These are phyloP conservation scores for Cardamine occulta DNA, from an alignment of 345 rosid genomes.

Conservation along the genomic window DNA sequence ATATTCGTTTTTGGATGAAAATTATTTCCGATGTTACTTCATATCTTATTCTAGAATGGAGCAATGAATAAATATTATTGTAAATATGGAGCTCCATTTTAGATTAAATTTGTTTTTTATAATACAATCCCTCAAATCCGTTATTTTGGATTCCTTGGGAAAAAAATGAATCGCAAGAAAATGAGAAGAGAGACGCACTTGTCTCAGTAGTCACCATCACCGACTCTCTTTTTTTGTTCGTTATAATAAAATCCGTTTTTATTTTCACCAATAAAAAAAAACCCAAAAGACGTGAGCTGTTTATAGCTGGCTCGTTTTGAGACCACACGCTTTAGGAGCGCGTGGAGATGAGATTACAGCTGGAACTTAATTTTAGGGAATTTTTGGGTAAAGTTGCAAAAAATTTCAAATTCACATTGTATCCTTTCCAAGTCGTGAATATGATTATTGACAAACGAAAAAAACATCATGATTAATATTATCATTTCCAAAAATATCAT, in stretches of 20 bases:
- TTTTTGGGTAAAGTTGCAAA: not conserved
- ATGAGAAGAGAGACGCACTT: conserved; percentile 24
- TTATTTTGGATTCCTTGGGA: no score
- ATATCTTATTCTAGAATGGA: no score
- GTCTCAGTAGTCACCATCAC: conserved; percentile 34
- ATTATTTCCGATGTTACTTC: no score
- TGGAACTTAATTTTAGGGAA: not conserved
- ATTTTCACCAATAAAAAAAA: conserved; percentile 8
- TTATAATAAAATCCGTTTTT: not conserved
- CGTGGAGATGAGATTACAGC: conserved; percentile 16
- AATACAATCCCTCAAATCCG: no score
- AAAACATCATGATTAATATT: no score
- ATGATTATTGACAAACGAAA: not conserved
- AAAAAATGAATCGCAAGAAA: not conserved
- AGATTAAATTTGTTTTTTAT: no score
- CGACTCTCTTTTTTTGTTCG: not conserved
- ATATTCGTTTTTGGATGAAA: no score
- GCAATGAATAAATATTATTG: no score
- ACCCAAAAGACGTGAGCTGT: conserved; percentile 42
- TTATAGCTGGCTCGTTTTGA: conserved; percentile 24
- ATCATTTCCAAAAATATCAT: no score
- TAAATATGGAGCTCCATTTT: no score
- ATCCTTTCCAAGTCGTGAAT: not conserved
- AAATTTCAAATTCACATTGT: conserved; percentile 3
- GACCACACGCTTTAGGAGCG: conserved; percentile 30